Evolutionary conservation across 345 rosid species (phyloP), one percentile per base, ranked within the genome.

Genomic region (Eucalyptus victrix): DNA sequence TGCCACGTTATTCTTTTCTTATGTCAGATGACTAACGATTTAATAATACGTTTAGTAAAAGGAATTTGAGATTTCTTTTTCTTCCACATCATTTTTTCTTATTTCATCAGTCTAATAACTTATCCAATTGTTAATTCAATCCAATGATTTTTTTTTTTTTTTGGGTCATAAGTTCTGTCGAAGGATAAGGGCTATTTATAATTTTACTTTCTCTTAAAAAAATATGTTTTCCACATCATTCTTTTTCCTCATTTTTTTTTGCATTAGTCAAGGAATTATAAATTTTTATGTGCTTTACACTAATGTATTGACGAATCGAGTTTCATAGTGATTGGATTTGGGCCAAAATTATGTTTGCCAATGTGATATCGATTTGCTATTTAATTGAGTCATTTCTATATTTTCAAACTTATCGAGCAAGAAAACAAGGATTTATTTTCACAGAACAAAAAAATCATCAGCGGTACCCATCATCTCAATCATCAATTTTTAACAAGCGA

Each of bases 391-490:
- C 44, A 72, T 72, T 72, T 18, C 6, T 72, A 24, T 9, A 37
- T 19, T 34, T 19, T 72, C 81, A 19, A 72, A 72, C 81, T 72
- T 37, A 19, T 19, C 2, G 2, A 34, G 81, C 24, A 72, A 72
- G 8, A 72, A 19, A 42, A 72, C 3, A 37, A 19, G 5, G 26
- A 72, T 37, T 72, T 72, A 18, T 37, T 19, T 18, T 34, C 26
- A 6, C 0, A 1, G 2, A 10, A 47, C n/a, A 47, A 42, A 47
- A 1, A 1, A 11, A 1, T 47, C 0, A 47, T 47, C 5, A 47
- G 49, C 49, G 1, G 49, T 1, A 47, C 45, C 45, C 45, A 72
- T 72, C 1, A 72, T 72, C 26, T 72, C 23, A 72, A 72, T 72
- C 16, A 72, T 72, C 83, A 19, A 72, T 19, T 72, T 72, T 19